Evolutionary conservation across 331 rosid genomes (phyloP).

Genomic region (Acacia pycnantha): DNA sequence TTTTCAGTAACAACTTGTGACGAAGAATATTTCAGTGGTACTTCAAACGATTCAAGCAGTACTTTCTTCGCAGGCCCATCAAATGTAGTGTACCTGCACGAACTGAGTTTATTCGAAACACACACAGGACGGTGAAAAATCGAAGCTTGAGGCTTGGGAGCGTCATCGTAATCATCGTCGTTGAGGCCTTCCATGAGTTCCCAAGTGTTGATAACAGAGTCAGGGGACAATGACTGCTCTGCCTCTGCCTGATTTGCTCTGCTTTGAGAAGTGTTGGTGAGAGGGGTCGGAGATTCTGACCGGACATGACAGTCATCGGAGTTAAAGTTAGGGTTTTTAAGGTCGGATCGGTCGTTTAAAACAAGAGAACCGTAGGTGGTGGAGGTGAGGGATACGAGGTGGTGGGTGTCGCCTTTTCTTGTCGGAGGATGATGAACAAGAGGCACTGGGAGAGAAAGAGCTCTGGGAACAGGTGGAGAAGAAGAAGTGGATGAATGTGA

Average conservation of each 20-base stretch:
- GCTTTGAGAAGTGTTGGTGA: background rate
- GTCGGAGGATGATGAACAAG: constrained; percentile 86
- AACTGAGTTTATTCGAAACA: constrained; percentile 33
- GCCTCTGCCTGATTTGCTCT: constrained; percentile 17
- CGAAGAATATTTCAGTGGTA: constrained; percentile 29
- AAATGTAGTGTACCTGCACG: constrained; percentile 54
- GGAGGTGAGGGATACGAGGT: constrained; percentile 87
- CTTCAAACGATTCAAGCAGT: constrained; percentile 44
- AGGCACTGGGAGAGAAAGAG: constrained; percentile 60
- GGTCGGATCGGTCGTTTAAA: constrained; percentile 42
- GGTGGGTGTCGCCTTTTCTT: constrained; percentile 80
- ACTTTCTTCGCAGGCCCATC: constrained; percentile 44
- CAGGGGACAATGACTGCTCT: constrained; percentile 61
- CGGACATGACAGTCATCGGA: background rate
- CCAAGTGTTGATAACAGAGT: constrained; percentile 92
- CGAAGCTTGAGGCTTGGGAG: constrained; percentile 14
- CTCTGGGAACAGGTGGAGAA: constrained; percentile 54
- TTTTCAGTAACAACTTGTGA: constrained; percentile 23
- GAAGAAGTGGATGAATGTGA: constrained; percentile 49
- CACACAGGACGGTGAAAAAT: constrained; percentile 21
- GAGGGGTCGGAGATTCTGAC: constrained; percentile 2
- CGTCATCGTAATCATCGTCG: constrained; percentile 43
- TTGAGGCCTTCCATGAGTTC: constrained; percentile 92
- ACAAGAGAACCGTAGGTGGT: constrained; percentile 88
- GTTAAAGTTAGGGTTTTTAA: constrained; percentile 38